A percentile compares a stretch with the other conserved stretches of the same genome.
Evolutionary conservation across 2,329 filamentous ascomycete species (phyloP).

Genomic region (Hypoxylon sp.): DNA sequence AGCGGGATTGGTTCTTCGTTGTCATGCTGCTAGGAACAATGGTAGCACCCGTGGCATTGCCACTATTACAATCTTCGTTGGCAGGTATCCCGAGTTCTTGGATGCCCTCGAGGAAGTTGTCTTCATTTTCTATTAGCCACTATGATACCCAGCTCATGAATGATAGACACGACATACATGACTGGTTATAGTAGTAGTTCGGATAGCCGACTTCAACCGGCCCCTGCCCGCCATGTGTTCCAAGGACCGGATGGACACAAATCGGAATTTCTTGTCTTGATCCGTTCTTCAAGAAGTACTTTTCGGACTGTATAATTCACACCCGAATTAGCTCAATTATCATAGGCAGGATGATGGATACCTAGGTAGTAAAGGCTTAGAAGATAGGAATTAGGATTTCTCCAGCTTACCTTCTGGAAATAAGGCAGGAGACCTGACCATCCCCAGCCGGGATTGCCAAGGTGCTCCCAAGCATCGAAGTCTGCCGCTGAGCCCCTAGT

Average conservation of each 20-base stretch:
- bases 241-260: conserved; percentile 50
- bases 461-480: conserved; percentile 61
- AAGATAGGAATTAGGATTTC: neutral
- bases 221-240: conserved; percentile 55
- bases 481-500: conserved; percentile 58
- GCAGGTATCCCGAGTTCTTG: conserved; percentile 57
- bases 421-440: conserved; percentile 64
- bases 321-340: conserved; percentile 2
- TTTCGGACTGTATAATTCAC: conserved; percentile 55
- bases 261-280: conserved; percentile 43
- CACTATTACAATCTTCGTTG: conserved; percentile 57
- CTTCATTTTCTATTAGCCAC: conserved; percentile 48
- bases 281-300: conserved; percentile 51
- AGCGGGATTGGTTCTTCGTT: conserved; percentile 59
- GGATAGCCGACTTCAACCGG: conserved; percentile 59
- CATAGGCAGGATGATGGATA: neutral
- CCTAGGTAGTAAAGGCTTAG: no score
- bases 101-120: conserved; percentile 57
- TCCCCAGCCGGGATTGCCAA: conserved; percentile 61
- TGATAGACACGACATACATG: conserved; percentile 51
- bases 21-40: conserved; percentile 58
- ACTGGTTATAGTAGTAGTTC: conserved; percentile 58
- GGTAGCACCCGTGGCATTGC: conserved; percentile 56
- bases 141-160: neutral
- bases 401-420: conserved; percentile 61